Evolutionary conservation across 2,329 filamentous ascomycete species (phyloP).

Genomic region (Aspergillus hiratsukae): DNA sequence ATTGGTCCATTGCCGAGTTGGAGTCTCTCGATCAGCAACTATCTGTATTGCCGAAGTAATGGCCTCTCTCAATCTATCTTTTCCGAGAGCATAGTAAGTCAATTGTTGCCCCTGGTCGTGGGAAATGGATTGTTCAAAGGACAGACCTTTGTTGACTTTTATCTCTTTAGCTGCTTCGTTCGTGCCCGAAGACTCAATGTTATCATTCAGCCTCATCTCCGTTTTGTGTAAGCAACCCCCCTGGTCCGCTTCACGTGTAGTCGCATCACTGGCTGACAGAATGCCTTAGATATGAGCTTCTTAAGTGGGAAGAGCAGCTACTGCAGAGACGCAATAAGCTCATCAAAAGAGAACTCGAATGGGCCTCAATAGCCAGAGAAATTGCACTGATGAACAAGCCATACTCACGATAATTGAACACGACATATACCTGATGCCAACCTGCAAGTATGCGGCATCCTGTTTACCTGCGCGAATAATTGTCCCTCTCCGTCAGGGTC

Average conservation of each 20-base stretch:
- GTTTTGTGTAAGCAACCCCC: constrained; percentile 64
- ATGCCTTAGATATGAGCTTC: constrained; percentile 63
- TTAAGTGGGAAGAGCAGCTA: constrained; percentile 89
- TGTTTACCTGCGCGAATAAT: background rate
- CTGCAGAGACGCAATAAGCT: constrained; percentile 50
- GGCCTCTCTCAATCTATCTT: constrained; percentile 72
- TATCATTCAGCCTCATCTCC: constrained; percentile 93
- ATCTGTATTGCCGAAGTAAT: constrained; percentile 99
- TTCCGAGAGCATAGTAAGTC: constrained; percentile 78
- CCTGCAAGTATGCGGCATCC: background rate
- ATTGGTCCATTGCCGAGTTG: constrained; percentile 91
- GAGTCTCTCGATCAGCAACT: constrained; percentile 90
- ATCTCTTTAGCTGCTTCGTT: constrained; percentile 67
- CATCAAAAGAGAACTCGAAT: constrained; percentile 77
- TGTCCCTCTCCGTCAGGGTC: background rate
- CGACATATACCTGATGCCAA: background rate
- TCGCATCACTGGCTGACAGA: constrained; percentile 12
- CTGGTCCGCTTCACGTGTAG: background rate
- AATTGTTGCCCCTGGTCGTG: background rate
- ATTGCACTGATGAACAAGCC: constrained; percentile 95
- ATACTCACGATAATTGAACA: constrained; percentile 63
- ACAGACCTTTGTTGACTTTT: background rate
- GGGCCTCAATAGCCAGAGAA: constrained; percentile 81
- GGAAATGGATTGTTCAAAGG: background rate
- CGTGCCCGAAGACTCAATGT: constrained; percentile 89